Evolutionary conservation across 225 moss, liverwort and hornwort genomes (phyloP), one percentile per base, ranked within the genome.

Genomic region (Lunularia cruciata): DNA sequence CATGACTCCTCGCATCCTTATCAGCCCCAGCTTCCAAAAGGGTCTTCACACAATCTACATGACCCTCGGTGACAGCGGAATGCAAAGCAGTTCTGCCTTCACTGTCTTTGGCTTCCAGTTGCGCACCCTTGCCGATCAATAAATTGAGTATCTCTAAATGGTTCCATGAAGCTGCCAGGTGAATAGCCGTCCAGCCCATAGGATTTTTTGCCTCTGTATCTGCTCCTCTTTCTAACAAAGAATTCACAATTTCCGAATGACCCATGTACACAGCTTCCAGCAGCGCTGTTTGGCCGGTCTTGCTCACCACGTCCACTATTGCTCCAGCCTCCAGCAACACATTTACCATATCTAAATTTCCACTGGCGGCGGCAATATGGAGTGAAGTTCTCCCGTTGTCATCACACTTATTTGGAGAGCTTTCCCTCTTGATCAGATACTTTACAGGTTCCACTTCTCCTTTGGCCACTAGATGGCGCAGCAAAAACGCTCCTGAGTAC

Each of bases 181-280:
- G 95, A 47, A 95, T 86, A 14, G 95, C 86, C 0, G 90, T 95
- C 92, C 92, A 92, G 4, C 88, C 90, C 34, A 84, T 78, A 3
- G 86, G 83, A 14, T 90, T 92, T 6, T 71, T 81, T 23, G 84
- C 72, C 40, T 87, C 87, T 15, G 83, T 88, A 22, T 90, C 77
- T 0, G 95, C 95, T 52, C 82, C 83, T 6, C 85, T 76, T 69
- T 55, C 66, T 34, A 95, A 57, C 70, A 95, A 65, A 7, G 87
- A 58, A 1, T 73, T 79, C 10, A 87, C 90, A 19, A 92, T 75
- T 1, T 80, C 67, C 2, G 76, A 56, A 66, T 95, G 90, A 39
- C 90, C 95, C 45, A 88, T 84, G 35, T 92, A 95, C 4, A 88
- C 90, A 0, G 90, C 95, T 37, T 95, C 95, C 6, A 90, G 88